A percentile compares a stretch with the other conserved stretches of the same genome.
These are phyloP conservation scores for Naganishia vaughanmartiniae DNA, from an alignment of 768 basidiomycete species.

Conservation along the genomic window DNA sequence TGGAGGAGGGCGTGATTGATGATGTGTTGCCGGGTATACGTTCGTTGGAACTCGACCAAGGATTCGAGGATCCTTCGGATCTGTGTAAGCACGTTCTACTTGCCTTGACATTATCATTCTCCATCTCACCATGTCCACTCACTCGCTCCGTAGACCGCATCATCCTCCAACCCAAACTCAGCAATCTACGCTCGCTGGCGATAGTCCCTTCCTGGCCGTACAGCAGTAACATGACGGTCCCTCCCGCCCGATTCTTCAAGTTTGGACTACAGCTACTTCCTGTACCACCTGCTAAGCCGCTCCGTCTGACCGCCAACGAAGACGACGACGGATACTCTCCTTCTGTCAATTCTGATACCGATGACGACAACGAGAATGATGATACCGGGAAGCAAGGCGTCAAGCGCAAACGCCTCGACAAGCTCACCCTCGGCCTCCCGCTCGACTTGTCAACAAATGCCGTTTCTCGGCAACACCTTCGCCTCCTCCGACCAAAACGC, in stretches of 20 bases:
- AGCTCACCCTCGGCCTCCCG: slow-evolving; percentile 32
- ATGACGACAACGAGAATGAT: not conserved
- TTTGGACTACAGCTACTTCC: slow-evolving; percentile 40
- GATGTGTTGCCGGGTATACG: slow-evolving; percentile 11
- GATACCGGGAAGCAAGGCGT: not conserved
- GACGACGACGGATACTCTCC: not conserved
- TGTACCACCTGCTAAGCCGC: not conserved
- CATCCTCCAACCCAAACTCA: slow-evolving; percentile 32
- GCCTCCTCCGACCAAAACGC: slow-evolving; percentile 12
- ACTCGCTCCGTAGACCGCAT: slow-evolving; percentile 32
- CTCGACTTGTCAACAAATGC: slow-evolving; percentile 32
- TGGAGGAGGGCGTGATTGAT: slow-evolving; percentile 16
- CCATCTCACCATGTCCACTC: not conserved
- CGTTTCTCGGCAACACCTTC: slow-evolving; percentile 30
- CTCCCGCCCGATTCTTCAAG: slow-evolving; percentile 24
- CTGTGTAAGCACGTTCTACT: slow-evolving; percentile 31
- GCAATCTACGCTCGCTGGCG: slow-evolving; percentile 30
- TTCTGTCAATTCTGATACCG: no score
- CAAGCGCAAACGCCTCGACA: slow-evolving; percentile 17
- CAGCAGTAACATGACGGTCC: slow-evolving; percentile 23
- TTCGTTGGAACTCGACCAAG: slow-evolving; percentile 30
- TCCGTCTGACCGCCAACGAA: slow-evolving; percentile 1
- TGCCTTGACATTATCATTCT: not conserved
- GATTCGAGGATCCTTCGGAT: slow-evolving; percentile 31
- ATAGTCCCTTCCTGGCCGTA: slow-evolving; percentile 37